phyloP scores from a whole-genome alignment of 2,329 filamentous ascomycete genomes.

The Zopfia rhizophila region DNA sequence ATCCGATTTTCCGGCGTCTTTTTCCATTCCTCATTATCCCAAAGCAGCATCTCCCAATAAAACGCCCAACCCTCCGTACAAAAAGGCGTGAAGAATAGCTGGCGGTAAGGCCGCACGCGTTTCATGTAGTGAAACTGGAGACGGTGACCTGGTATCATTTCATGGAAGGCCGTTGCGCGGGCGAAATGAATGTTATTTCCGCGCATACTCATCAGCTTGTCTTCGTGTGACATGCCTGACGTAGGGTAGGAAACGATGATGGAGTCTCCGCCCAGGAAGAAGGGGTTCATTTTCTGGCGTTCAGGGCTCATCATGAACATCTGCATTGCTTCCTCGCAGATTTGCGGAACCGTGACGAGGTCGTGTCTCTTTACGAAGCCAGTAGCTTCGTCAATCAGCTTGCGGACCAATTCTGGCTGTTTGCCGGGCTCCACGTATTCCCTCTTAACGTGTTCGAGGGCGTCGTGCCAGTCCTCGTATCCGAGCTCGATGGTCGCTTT shows the following conservation, averaged over 20 bases:
- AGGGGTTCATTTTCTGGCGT: conserved; percentile 66
- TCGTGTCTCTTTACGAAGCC: conserved; percentile 64
- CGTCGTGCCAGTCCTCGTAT: conserved; percentile 63
- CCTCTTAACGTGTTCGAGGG: conserved; percentile 67
- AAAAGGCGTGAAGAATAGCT: conserved; percentile 67
- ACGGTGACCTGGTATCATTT: conserved; percentile 69
- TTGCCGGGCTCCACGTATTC: conserved; percentile 64
- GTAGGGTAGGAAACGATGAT: conserved; percentile 69
- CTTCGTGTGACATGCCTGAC: conserved; percentile 61
- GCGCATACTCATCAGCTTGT: conserved; percentile 69
- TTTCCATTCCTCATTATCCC: conserved; percentile 63
- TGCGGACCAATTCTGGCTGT: conserved; percentile 63
- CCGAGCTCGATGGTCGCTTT: conserved; percentile 62
- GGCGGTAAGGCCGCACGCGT: conserved; percentile 61
- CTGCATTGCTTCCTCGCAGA: conserved; percentile 65
- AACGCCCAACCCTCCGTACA: conserved; percentile 71
- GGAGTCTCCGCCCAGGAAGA: conserved; percentile 66
- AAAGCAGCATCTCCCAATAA: conserved; percentile 71
- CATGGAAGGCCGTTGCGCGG: conserved; percentile 69
- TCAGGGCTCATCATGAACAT: conserved; percentile 68
- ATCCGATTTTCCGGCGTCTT: conserved; percentile 63
- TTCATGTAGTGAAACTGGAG: conserved; percentile 63
- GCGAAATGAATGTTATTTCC: conserved; percentile 69
- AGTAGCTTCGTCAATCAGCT: conserved; percentile 63
- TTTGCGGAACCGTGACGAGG: conserved; percentile 65